Evolutionary conservation across 306 rosid species (phyloP), one percentile per base, ranked within the genome.

Genomic region (Potentilla sterilis): DNA sequence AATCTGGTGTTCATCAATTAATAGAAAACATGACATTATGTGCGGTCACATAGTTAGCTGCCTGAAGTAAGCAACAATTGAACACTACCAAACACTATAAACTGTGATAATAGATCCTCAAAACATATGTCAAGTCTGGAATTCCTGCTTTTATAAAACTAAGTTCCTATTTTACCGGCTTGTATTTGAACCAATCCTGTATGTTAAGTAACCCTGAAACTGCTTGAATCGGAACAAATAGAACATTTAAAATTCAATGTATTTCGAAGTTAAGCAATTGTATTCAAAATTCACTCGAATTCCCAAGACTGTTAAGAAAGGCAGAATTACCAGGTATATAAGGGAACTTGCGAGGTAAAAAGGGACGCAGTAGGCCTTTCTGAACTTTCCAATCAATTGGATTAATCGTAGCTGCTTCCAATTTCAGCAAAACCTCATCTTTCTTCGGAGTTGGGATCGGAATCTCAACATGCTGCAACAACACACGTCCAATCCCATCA

Each of bases 361-460:
- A 1, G 7, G 91, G 97, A 72, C 97, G 37, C 44, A 84, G 0
- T 78, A 76, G 43, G 66, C 97, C 90, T 76, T 85, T 93, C 79
- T 93, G 97, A 73, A 93, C 77, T 85, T 85, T 89, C 92, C 92
- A 89, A 82, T 93, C 97, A 75, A 87, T 59, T 35, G 97, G 93
- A 77, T 93, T 93, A 34, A 93, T 51, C 74, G 87, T 80, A 62
- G 83, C 85, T 41, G 93, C 98, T 85, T 93, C 97, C 78, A 89
- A 9, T 83, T 89, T 93, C 46, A 91, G 52, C 83, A 93, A 82
- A 43, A 91, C 35, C 76, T 89, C 97, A 77, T 83, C 82, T 41
- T 86, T 88, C 64, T 82, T 79, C 5, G 97, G 87, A 73, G 47
- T 81, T 8, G 97, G 94, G 49, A 88, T 18, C 3, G 91, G 87